Conservation (phyloP, 768 basidiomycete species). For the Rhizopogon sp. region DNA sequence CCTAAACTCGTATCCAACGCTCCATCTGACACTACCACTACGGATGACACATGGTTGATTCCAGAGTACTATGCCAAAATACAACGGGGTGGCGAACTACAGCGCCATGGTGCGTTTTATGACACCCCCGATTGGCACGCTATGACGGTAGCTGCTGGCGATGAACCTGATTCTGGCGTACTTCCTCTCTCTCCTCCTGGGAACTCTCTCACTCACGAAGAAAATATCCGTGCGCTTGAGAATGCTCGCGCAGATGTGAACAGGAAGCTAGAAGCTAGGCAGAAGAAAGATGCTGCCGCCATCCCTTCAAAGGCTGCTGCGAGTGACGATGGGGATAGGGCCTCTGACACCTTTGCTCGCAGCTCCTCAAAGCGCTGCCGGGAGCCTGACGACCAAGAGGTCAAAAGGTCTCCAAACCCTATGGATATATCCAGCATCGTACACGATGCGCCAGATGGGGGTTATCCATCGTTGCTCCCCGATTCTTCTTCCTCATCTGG, state of each 20-base stretch:
- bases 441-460: not conserved
- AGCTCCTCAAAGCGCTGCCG: not conserved
- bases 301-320: too few species aligned
- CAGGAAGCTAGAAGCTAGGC: not conserved
- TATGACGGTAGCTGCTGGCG: not conserved
- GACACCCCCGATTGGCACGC: not conserved
- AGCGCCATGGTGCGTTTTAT: conserved; percentile 4
- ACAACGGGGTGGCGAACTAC: not conserved
- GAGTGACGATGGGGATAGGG: not conserved
- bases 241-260: not conserved
- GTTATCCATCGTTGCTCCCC: not conserved
- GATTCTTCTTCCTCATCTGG: not conserved
- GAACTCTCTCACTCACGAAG: not conserved
- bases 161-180: not conserved
- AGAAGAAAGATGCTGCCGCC: not conserved
- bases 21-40: not conserved
- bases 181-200: not conserved
- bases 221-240: not conserved
- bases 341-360: not conserved
- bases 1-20: not conserved
- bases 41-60: not conserved
- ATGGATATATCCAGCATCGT: not conserved
- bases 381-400: not conserved
- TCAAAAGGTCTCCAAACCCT: not conserved
- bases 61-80: not conserved